Evolutionary conservation across 805 yeast genomes (phyloP), one percentile per base, ranked within the genome.

Genomic region (Candida takata): DNA sequence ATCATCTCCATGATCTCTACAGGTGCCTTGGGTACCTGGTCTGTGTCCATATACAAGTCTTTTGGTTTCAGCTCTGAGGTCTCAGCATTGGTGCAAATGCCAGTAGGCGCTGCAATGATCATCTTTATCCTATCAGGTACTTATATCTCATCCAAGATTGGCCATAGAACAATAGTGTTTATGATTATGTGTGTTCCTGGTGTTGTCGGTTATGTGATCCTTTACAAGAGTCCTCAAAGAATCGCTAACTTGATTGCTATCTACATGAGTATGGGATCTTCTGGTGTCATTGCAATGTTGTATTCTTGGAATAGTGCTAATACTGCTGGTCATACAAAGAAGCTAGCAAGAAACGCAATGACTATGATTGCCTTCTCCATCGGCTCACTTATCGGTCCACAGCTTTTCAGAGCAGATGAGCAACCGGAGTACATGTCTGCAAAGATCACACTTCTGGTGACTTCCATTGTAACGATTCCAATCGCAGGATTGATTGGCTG

Each of bases 321-420:
- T 45, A 74, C 79, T 8, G 73, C 82, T 1, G 82, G 83, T 2
- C 71, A 74, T 37, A 73, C 79, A 6, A 77, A 77, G 48, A 66
- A 76, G 42, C 55, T 74, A 18, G 67, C 68, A 23, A 58, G 79
- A 41, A 74, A 73, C 45, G 74, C 71, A 5, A 47, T 69, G 17
- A 74, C 77, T 1, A 69, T 76, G 76, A 61, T 75, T 35, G 72
- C 69, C n/a, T 76, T 74, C 48, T 73, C 77, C 9, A 54, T 75
- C 17, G 74, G 79, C 7, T 69, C 78, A 45, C 57, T 81, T 40
- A 62, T 76, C 33, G 84, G 83, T 0, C 84, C 86, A 3, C 82
- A 77, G 47, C 58, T 76, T 47, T 77, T 78, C 56, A 67, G 72
- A 43, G 63, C 62, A 0, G 44, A 61, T 13, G 65, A 72, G 37